These are phyloP conservation scores for Chaetoscypha palmicola DNA, from an alignment of 2,329 filamentous ascomycete species.

Conservation along the genomic window DNA sequence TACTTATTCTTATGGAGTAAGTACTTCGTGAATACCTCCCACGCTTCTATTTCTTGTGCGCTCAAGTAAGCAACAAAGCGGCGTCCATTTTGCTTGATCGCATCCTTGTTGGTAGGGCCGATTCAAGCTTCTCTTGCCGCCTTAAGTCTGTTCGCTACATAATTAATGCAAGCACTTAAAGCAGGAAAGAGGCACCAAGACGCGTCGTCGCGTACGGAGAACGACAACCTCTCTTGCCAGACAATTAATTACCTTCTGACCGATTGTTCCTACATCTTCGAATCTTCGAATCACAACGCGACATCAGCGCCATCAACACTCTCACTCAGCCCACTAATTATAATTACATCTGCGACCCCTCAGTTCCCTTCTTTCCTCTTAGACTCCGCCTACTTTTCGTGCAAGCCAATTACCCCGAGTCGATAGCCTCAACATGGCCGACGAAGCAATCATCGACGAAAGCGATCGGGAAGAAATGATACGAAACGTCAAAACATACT, in stretches of 20 bases:
- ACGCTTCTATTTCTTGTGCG: no score
- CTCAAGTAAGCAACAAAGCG: no score
- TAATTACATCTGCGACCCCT: background rate
- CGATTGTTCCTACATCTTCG: background rate
- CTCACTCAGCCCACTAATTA: background rate
- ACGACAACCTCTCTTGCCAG: no score
- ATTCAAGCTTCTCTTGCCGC: no score
- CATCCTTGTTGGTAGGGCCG: no score
- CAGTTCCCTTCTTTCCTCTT: background rate
- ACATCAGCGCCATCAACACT: background rate
- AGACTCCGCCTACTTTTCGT: background rate
- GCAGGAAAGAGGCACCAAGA: background rate
- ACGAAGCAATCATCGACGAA: background rate
- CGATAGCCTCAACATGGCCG: background rate
- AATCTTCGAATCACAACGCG: conserved; percentile 1
- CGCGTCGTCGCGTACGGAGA: no score
- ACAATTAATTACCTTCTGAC: background rate
- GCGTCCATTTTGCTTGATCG: no score
- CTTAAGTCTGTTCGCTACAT: no score
- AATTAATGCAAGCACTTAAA: no score
- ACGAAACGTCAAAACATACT: conserved; percentile 8
- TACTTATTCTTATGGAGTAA: no score
- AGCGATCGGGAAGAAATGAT: background rate
- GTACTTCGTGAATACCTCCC: no score
- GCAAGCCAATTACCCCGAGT: background rate